Evolutionary conservation across 192 early-diverging fungal species (phyloP).

Genomic region (Spizellomyces sp.): DNA sequence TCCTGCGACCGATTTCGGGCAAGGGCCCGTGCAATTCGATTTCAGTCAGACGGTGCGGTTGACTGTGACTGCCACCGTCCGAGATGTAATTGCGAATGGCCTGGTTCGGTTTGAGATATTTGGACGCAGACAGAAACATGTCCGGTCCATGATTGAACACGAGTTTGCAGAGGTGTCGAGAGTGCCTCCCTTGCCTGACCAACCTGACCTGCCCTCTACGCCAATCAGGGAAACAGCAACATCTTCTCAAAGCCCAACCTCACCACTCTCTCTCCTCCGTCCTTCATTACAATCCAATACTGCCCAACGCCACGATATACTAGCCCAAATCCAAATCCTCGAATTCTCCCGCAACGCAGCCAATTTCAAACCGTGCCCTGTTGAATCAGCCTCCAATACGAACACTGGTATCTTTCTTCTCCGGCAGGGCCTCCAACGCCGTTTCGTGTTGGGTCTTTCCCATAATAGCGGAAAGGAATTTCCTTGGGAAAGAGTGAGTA

Average conservation of each 20-base stretch:
- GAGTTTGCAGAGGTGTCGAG: slow-evolving; percentile 6
- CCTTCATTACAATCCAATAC: neutral
- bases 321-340: slow-evolving; percentile 41
- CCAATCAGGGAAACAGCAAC: neutral
- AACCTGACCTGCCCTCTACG: neutral
- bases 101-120: slow-evolving; percentile 42
- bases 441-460: slow-evolving; percentile 27
- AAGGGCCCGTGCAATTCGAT: slow-evolving; percentile 47
- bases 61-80: slow-evolving; percentile 30
- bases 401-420: slow-evolving; percentile 37
- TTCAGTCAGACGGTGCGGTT: slow-evolving; percentile 44
- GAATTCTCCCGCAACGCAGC: slow-evolving; percentile 35
- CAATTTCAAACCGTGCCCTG: slow-evolving; percentile 39
- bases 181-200: neutral
- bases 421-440: slow-evolving; percentile 45
- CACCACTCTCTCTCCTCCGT: neutral
- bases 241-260: neutral
- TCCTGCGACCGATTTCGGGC: slow-evolving; percentile 54
- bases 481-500: slow-evolving; percentile 31
- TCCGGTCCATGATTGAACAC: slow-evolving; percentile 28
- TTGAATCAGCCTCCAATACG: slow-evolving; percentile 19
- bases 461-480: slow-evolving; percentile 36
- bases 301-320: slow-evolving; percentile 22
- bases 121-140: slow-evolving; percentile 15
- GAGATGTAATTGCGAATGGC: slow-evolving; percentile 21